Conservation (phyloP, 2,329 filamentous ascomycete genomes). For the Cladosporium sp. region DNA sequence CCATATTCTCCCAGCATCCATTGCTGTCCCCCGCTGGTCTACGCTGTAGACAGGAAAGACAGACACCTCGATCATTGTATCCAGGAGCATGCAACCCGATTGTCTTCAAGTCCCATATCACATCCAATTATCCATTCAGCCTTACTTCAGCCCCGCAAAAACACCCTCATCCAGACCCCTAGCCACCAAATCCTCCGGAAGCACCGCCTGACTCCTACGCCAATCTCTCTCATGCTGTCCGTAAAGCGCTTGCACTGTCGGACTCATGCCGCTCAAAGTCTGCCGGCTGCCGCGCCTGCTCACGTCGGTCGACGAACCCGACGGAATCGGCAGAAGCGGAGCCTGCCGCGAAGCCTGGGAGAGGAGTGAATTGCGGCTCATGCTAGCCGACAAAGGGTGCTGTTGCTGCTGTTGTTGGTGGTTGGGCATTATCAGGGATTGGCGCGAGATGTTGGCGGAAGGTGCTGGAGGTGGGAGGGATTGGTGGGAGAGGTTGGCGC, state of each 20-base stretch:
- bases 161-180: constrained; percentile 20
- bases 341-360: constrained; percentile 12
- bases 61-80: neutral
- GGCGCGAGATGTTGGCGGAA: constrained; percentile 14
- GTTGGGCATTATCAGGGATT: constrained; percentile 9
- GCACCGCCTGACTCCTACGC: constrained; percentile 18
- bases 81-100: neutral
- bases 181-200: constrained; percentile 20
- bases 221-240: constrained; percentile 21
- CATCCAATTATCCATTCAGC: neutral
- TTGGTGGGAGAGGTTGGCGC: neutral
- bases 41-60: neutral
- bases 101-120: neutral
- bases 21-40: neutral
- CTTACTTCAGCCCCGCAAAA: constrained; percentile 15
- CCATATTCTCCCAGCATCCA: neutral
- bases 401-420: constrained; percentile 19
- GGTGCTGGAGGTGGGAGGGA: constrained; percentile 1
- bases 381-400: neutral
- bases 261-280: constrained; percentile 21
- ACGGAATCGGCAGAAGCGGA: neutral
- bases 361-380: neutral
- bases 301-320: neutral
- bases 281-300: constrained; percentile 8
- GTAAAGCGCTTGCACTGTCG: constrained; percentile 20